Percentiles rank a stretch among this genome's conserved stretches.
These are phyloP conservation scores for Suillus bovinus DNA, from an alignment of 768 basidiomycete genomes.

Conservation along the genomic window DNA sequence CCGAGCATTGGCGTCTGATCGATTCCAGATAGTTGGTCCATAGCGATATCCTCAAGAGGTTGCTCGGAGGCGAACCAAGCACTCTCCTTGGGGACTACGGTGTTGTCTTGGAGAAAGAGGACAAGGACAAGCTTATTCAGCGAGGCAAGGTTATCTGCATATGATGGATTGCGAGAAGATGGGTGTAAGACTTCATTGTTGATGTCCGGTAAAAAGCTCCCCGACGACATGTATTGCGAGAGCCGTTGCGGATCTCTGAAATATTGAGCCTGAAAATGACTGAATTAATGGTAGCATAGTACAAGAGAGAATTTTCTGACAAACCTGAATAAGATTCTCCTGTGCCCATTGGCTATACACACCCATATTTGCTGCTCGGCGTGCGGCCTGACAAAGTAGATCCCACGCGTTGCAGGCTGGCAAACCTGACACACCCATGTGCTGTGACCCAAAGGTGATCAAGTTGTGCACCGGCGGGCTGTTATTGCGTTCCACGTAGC, in stretches of 20 bases:
- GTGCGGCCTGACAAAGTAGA: slow-evolving; percentile 66
- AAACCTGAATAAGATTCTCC: slow-evolving; percentile 69
- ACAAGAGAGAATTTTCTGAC: neutral
- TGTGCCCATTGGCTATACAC: slow-evolving; percentile 81
- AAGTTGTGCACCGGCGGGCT: slow-evolving; percentile 74
- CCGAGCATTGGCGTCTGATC: slow-evolving; percentile 17
- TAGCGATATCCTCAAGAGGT: slow-evolving; percentile 24
- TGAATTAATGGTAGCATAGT: slow-evolving; percentile 4
- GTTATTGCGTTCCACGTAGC: slow-evolving; percentile 78
- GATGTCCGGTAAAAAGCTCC: slow-evolving; percentile 69
- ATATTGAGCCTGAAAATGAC: slow-evolving; percentile 69
- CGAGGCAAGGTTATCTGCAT: slow-evolving; percentile 57
- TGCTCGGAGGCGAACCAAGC: slow-evolving; percentile 83
- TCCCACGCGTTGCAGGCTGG: slow-evolving; percentile 66
- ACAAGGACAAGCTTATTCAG: slow-evolving; percentile 72
- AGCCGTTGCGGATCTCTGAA: slow-evolving; percentile 72
- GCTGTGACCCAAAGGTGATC: slow-evolving; percentile 85
- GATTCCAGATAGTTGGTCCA: slow-evolving; percentile 1
- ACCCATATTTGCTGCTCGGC: slow-evolving; percentile 57
- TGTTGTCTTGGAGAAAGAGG: slow-evolving; percentile 70
- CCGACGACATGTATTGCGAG: slow-evolving; percentile 55
- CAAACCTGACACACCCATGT: slow-evolving; percentile 83
- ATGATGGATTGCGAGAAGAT: slow-evolving; percentile 55
- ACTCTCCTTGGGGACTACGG: slow-evolving; percentile 82
- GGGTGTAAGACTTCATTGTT: slow-evolving; percentile 70